Conservation (phyloP, 139 green algal species). For the Eudorina sp. region DNA sequence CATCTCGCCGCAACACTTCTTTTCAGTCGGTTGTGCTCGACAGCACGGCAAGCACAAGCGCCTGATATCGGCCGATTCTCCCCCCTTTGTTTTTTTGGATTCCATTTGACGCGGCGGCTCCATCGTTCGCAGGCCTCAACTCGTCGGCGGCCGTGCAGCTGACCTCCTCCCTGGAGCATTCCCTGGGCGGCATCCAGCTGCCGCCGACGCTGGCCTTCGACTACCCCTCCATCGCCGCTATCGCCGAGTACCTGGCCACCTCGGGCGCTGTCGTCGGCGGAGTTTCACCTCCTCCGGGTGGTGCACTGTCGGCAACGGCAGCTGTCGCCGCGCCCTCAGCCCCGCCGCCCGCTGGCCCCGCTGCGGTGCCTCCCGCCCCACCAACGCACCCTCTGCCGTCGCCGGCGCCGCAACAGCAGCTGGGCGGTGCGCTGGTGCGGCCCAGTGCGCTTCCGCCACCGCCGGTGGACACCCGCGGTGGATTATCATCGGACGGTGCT, state of each 20-base stretch:
- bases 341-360: neutral
- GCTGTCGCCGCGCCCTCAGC: neutral
- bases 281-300: neutral
- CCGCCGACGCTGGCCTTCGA: conserved; percentile 70
- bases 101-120: too few relatives aligned
- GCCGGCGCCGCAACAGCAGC: too few relatives aligned
- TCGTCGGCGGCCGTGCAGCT: conserved; percentile 67
- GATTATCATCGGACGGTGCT: too few relatives aligned
- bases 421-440: too few relatives aligned
- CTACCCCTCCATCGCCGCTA: conserved; percentile 69
- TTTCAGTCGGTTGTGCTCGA: too few relatives aligned
- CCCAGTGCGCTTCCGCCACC: neutral
- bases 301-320: neutral
- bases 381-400: too few relatives aligned
- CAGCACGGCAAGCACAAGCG: too few relatives aligned
- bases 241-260: conserved; percentile 59
- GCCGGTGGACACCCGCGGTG: neutral
- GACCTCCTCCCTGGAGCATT: conserved; percentile 57
- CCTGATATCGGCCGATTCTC: too few relatives aligned
- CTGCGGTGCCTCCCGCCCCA: too few relatives aligned
- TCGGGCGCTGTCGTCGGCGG: neutral
- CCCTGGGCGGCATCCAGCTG: conserved; percentile 33
- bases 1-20: too few relatives aligned
- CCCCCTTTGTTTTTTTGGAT: too few relatives aligned
- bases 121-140: conserved; percentile 66